Percentiles rank a stretch among this genome's conserved stretches.
These are phyloP conservation scores for Ophiostoma himal-ulmi DNA, from an alignment of 2,329 filamentous ascomycete genomes.

Conservation along the genomic window DNA sequence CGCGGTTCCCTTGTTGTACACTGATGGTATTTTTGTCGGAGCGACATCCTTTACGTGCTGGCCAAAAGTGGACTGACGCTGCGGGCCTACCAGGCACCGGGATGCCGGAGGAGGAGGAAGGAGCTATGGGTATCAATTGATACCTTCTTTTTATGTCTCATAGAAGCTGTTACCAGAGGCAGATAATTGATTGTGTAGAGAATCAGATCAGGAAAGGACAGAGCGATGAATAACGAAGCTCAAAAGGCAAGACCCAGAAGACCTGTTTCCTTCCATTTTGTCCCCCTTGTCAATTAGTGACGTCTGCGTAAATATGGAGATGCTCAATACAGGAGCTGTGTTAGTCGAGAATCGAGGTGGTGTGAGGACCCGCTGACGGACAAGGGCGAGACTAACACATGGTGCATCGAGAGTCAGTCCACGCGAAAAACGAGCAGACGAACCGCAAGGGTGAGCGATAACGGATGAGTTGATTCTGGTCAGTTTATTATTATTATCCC, in stretches of 20 bases:
- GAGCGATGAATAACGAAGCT: not conserved
- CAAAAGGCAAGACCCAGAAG: not conserved
- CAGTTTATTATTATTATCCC: not conserved
- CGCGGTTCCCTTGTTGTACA: not conserved
- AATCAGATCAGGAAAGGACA: not conserved
- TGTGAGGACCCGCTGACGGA: constrained; percentile 1
- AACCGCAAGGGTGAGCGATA: not conserved
- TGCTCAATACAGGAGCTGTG: constrained; percentile 3
- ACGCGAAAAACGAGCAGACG: not conserved
- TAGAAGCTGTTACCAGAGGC: not conserved
- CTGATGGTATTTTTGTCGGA: not conserved
- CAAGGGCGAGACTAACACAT: not conserved
- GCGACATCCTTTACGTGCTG: not conserved
- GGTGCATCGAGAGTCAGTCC: not conserved
- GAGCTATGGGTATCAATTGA: not conserved
- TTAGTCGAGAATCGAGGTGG: not conserved
- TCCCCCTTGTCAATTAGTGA: not conserved
- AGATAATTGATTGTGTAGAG: not conserved
- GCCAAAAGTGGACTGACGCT: constrained; percentile 9
- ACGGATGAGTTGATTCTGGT: not conserved
- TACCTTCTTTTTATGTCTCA: not conserved
- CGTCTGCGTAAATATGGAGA: not conserved
- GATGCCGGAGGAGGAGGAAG: not conserved
- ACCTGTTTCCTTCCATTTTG: not conserved
- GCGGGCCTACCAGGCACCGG: not conserved